Base-by-base conservation (phyloP, 2,329 filamentous ascomycete species). In the Anisogramma anomala region DNA sequence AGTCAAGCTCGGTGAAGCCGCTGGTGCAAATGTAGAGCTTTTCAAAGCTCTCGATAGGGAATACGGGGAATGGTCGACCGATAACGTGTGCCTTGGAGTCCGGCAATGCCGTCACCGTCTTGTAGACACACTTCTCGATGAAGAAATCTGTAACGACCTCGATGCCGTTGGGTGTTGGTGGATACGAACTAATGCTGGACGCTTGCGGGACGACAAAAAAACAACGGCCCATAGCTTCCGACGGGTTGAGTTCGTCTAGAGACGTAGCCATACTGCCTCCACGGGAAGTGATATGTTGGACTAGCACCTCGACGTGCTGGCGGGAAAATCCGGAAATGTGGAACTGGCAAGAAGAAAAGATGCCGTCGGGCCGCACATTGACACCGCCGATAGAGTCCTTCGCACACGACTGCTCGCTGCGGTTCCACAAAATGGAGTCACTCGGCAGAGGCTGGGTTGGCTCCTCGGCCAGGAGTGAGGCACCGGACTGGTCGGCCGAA, bases 81-180 rank as follows among this genome's bases (percentile, higher is more conserved):
- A 93, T 71, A 30, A 84, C 70, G 55, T 91, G 78, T 4, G 74
- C 67, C 38, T 68, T 64, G 4, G 87, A 85, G 22, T 82, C 67
- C 22, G 43, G 34, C n/a, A 47, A 10, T 34, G 85, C 68, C 51
- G 89, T 74, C 19, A 63, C 65, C 58, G 84, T 91, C 48, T 76
- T 75, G 56, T 88, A 79, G 28, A 98, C 66, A 57, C 89, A 96
- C 35, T 78, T 77, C 62, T 98, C 91, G 39, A 98, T 71, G 73
- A 89, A 98, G 70, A 91, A 93, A 55, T 94, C 87, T 9, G 87
- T 96, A 23, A 94, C 78, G 32, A 72, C 57, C 37, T 68, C 56
- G 6, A 74, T 54, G 20, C 58, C 64, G 34, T 63, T 57, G 4
- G 59, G 58, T 3, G 61, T 48, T 1, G 33, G 22, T 2, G 65